These are phyloP conservation scores for Zymoseptoria ardabiliae DNA, from an alignment of 2,329 filamentous ascomycete species.

Conservation along the genomic window DNA sequence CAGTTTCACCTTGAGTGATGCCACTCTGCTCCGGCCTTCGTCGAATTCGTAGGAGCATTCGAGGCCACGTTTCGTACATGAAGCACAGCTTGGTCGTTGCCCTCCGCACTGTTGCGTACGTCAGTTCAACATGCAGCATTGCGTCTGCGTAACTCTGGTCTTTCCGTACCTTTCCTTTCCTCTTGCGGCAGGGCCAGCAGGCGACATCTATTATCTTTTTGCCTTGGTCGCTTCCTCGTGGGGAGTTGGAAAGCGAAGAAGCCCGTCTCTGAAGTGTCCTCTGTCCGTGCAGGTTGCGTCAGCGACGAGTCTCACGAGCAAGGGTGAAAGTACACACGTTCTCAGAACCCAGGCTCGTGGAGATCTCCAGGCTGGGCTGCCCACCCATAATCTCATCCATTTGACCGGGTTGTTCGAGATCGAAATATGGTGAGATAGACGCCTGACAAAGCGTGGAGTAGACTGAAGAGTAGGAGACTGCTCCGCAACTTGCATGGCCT, in stretches of 20 bases:
- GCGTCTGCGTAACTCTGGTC: not conserved
- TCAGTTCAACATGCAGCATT: not conserved
- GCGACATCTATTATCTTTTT: slow-evolving; percentile 18
- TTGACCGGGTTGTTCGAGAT: not conserved
- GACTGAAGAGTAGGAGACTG: not conserved
- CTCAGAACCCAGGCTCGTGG: not conserved
- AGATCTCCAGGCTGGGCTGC: not conserved
- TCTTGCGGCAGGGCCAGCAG: slow-evolving; percentile 18
- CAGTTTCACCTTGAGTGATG: slow-evolving; percentile 11
- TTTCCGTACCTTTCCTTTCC: slow-evolving; percentile 11
- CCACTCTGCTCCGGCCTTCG: slow-evolving; percentile 13
- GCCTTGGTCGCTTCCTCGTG: not conserved
- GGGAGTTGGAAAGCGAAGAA: not conserved
- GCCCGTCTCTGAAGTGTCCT: not conserved
- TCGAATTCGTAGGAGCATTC: slow-evolving; percentile 18
- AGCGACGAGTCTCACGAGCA: not conserved
- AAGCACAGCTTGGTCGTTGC: slow-evolving; percentile 12
- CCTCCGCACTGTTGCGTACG: slow-evolving; percentile 7
- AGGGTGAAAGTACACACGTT: not conserved
- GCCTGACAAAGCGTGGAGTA: not conserved
- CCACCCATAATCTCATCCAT: not conserved
- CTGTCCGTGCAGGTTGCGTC: not conserved
- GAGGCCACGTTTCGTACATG: slow-evolving; percentile 10
- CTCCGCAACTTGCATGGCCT: not conserved
- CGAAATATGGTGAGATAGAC: not conserved